Base-by-base conservation (phyloP, 2,329 filamentous ascomycete genomes). In the Neonectria magnoliae region DNA sequence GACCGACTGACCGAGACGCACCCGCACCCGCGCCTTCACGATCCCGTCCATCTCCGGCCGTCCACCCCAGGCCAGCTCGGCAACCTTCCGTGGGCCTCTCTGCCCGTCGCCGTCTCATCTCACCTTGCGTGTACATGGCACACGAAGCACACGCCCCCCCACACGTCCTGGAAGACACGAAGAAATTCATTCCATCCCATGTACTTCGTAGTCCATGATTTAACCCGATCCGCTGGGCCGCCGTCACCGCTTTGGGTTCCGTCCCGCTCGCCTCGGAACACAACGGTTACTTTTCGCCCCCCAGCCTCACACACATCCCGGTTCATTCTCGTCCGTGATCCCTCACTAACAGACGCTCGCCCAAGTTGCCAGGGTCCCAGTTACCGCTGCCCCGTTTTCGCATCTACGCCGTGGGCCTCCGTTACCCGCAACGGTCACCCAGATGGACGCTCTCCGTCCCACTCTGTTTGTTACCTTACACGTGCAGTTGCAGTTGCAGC, bases 151-250 rank as follows among this genome's bases (percentile, higher is more conserved):
- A 44, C 53, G 50, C 44, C 50, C 41, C 41, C 44, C 22, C 41
- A 16, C 53, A 31, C 36, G 52, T 56, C 53, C 61, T 44, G 55
- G 53, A 57, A 47, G n/a, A 20, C 22, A 20, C 5, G 36, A 51
- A 29, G 22, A 29, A 10, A 29, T 20, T 18, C 55, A 31, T 48
- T 47, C 36, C 57, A 62, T 51, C 44, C 25, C 38, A 38, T 52
- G 27, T 36, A 25, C 25, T 25, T 25, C 25, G 25, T 25, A 25
- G 25, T 6, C 25, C 25, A 11, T 11, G 25, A 14, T 33, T n/a
- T n/a, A 41, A 62, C 66, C 64, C 71, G 68, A 73, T 73, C 71
- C 71, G 71, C 69, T 73, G 69, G 69, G 62, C 71, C 71, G 71
- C 65, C 57, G 68, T 69, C 71, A 71, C 68, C 68, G 64, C 70